Base-by-base conservation (phyloP, 1,284 basidiomycete genomes). In the Pholiota adiposa region DNA sequence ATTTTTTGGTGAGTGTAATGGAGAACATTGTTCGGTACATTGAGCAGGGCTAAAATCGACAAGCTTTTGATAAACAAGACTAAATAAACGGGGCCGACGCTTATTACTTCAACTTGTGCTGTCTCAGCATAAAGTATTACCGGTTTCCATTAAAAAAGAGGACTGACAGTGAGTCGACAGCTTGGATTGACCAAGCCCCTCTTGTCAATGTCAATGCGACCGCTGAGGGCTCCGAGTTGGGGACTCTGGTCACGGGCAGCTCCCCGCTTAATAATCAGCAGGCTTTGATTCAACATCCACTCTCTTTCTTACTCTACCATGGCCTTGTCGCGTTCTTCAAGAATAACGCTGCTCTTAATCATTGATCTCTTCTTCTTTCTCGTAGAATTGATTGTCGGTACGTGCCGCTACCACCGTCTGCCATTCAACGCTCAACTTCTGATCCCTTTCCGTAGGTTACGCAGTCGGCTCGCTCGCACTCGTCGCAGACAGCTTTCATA, bases 401-500 rank as follows among this genome's bases (percentile, higher is more conserved):
- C 65, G 85, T 67, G 44, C 19, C 25, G 40, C 18, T 23, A 23
- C 19, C 56, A 27, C 9, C 21, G 6, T 18, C 55, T 51, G 29
- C 50, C 33, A 12, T 40, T 51, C 19, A 8, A 21, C 56, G n/a
- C 19, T 29, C 40, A 6, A 18, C n/a, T 31, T 51, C 62, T 56
- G 36, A 60, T 59, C 27, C 11, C 38, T 41, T 62, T 61, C 43
- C 65, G 46, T 73, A 89, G 96, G 96, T 48, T 97, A 97, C 87
- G 87, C 92, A 14, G 94, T 97, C 59, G 95, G 95, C 38, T 97
- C 96, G 0, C 86, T 98, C 1, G 96, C 96, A 2, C 88, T 99
- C 59, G 90, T 99, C 36, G 97, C 97, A 19, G 97, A 98, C 78
- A 93, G 91, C 65, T 98, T 99, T 78, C 97, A 99, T 79, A 98